Evolutionary conservation across 441 rosid species (phyloP).

Genomic region (Iberis amara): DNA sequence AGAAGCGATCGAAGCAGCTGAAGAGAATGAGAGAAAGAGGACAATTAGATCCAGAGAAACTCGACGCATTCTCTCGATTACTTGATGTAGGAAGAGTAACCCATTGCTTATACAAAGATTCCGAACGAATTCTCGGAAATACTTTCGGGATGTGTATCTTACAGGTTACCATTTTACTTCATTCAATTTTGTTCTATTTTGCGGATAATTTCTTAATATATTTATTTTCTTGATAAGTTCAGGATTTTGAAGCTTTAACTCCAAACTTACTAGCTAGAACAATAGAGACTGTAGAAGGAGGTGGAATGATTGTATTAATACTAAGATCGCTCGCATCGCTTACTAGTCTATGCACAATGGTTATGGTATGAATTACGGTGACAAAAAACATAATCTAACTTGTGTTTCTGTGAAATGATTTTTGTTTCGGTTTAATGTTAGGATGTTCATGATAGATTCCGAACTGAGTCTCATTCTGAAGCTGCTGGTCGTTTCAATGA

Average conservation of each 20-base stretch:
- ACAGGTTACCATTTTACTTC: conserved; percentile 46
- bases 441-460: conserved; percentile 97
- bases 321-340: conserved; percentile 75
- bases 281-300: conserved; percentile 98
- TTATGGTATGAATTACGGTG: conserved; percentile 64
- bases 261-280: conserved; percentile 96
- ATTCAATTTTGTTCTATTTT: not conserved
- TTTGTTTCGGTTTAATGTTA: conserved; percentile 45
- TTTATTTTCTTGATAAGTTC: conserved; percentile 15
- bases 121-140: conserved; percentile 83
- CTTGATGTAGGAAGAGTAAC: conserved; percentile 80
- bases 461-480: conserved; percentile 89
- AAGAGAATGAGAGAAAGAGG: conserved; percentile 89
- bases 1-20: conserved; percentile 76
- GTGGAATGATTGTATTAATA: conserved; percentile 75
- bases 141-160: conserved; percentile 94
- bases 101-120: conserved; percentile 82
- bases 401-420: conserved; percentile 6
- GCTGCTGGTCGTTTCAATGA: conserved; percentile 87
- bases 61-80: conserved; percentile 84
- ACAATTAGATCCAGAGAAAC: conserved; percentile 83
- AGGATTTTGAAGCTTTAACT: conserved; percentile 98
- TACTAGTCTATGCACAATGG: conserved; percentile 91
- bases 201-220: not conserved
- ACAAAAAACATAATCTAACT: conserved; percentile 55